phyloP scores from a whole-genome alignment of 768 basidiomycete genomes.

The Lactarius trivialis region DNA sequence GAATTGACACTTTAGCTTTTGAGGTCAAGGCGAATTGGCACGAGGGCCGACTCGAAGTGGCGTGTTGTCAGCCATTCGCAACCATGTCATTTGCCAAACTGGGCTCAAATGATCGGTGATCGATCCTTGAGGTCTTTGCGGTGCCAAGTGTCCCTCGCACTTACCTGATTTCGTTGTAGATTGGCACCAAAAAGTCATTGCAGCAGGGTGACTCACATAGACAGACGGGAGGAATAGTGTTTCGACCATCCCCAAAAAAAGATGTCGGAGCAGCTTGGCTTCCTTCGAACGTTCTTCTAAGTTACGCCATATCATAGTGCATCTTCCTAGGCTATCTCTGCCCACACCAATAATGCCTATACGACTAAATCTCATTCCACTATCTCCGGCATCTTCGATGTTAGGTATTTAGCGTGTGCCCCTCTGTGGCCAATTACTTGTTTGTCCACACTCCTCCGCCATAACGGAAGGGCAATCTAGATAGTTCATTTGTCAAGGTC shows the following conservation, averaged over 20 bases:
- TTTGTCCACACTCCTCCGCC: constrained; percentile 36
- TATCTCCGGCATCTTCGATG: constrained; percentile 14
- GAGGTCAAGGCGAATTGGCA: too few relatives aligned
- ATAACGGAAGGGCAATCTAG: constrained; percentile 37
- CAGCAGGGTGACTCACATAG: too few relatives aligned
- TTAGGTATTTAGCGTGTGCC: constrained; percentile 36
- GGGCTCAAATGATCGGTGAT: too few relatives aligned
- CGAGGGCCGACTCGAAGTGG: too few relatives aligned
- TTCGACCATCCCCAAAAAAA: constrained; percentile 27
- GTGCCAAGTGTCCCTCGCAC: too few relatives aligned
- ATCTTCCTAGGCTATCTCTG: not conserved
- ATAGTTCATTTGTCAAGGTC: not conserved
- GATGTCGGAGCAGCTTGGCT: constrained; percentile 40
- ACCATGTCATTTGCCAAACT: too few relatives aligned
- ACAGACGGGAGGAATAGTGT: constrained; percentile 45
- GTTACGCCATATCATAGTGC: not conserved
- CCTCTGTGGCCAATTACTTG: constrained; percentile 30
- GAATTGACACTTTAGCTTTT: constrained; percentile 87
- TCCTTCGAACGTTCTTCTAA: constrained; percentile 35
- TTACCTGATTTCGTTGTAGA: too few relatives aligned
- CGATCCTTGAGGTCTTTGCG: too few relatives aligned
- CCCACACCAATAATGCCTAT: not conserved
- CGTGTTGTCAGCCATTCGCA: too few relatives aligned
- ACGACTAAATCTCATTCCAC: not conserved
- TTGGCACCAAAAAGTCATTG: too few relatives aligned